phyloP scores from a whole-genome alignment of 2,329 filamentous ascomycete genomes.

The Monosporascus sp. region DNA sequence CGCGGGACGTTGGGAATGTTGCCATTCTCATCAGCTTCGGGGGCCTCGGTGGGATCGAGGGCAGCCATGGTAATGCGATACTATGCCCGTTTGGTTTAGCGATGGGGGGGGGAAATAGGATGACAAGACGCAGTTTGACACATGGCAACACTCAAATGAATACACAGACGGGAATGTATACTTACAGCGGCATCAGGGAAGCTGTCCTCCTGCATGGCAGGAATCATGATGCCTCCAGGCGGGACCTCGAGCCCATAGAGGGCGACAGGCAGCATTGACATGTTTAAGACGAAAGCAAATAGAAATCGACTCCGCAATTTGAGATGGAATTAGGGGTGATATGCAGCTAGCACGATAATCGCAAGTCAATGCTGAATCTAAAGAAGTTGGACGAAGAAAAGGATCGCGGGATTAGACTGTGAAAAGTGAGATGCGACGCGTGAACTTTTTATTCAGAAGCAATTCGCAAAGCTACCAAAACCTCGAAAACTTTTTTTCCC shows the following conservation, averaged over 20 bases:
- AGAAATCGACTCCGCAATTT: background rate
- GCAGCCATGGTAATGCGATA: conserved; percentile 99
- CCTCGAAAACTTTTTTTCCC: background rate
- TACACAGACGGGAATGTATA: conserved; percentile 16
- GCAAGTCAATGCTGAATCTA: background rate
- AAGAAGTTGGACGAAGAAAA: background rate
- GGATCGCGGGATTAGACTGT: background rate
- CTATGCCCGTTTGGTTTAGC: conserved; percentile 38
- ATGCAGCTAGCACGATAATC: background rate
- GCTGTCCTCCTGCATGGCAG: conserved; percentile 60
- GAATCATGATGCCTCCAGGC: conserved; percentile 74
- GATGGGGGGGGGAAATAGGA: background rate
- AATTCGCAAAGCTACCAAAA: background rate
- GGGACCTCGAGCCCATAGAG: conserved; percentile 92
- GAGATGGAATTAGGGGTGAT: background rate
- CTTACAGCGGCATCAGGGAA: conserved; percentile 75
- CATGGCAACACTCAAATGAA: background rate
- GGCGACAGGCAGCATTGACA: conserved; percentile 63
- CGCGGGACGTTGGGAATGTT: conserved; percentile 61
- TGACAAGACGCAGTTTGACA: background rate
- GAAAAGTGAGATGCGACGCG: background rate
- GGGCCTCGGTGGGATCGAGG: conserved; percentile 79
- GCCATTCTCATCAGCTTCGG: conserved; percentile 58
- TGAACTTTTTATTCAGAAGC: background rate
- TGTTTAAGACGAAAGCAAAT: conserved; percentile 25